These are phyloP conservation scores for Barnettozyma sucrosica DNA, from an alignment of 805 yeast genomes.

Conservation along the genomic window DNA sequence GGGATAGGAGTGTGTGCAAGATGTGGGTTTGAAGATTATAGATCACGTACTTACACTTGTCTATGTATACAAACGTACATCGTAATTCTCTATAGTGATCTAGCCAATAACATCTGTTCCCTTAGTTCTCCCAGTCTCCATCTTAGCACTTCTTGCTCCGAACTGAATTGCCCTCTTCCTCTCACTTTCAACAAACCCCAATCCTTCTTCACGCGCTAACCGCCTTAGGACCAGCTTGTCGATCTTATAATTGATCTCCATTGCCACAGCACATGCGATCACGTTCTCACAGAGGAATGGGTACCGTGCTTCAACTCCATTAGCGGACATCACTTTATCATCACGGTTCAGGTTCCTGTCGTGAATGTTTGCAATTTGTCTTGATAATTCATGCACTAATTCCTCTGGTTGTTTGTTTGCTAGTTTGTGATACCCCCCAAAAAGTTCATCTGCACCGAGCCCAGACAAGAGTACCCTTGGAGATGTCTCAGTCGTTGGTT, in stretches of 20 bases:
- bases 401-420: slow-evolving; percentile 37
- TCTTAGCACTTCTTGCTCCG: slow-evolving; percentile 92
- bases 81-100: slow-evolving; percentile 8
- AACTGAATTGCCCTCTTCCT: slow-evolving; percentile 94
- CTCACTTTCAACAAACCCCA: slow-evolving; percentile 59
- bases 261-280: slow-evolving; percentile 37
- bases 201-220: slow-evolving; percentile 47
- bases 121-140: slow-evolving; percentile 65
- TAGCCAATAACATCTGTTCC: slow-evolving; percentile 54
- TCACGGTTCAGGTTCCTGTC: slow-evolving; percentile 84
- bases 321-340: slow-evolving; percentile 76
- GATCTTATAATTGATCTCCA: slow-evolving; percentile 45
- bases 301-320: slow-evolving; percentile 89
- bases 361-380: slow-evolving; percentile 71
- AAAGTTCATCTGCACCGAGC: slow-evolving; percentile 93
- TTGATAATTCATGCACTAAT: slow-evolving; percentile 53
- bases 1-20: too few relatives aligned
- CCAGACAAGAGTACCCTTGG: slow-evolving; percentile 77
- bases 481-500: slow-evolving; percentile 32
- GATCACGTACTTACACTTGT: not conserved
- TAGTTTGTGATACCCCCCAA: slow-evolving; percentile 93
- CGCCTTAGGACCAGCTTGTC: slow-evolving; percentile 57
- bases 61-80: too few relatives aligned
- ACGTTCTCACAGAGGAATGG: slow-evolving; percentile 72
- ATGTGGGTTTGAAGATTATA: too few relatives aligned